Conservation (phyloP, 805 yeast species). For the Myxozyma nipponensis region DNA sequence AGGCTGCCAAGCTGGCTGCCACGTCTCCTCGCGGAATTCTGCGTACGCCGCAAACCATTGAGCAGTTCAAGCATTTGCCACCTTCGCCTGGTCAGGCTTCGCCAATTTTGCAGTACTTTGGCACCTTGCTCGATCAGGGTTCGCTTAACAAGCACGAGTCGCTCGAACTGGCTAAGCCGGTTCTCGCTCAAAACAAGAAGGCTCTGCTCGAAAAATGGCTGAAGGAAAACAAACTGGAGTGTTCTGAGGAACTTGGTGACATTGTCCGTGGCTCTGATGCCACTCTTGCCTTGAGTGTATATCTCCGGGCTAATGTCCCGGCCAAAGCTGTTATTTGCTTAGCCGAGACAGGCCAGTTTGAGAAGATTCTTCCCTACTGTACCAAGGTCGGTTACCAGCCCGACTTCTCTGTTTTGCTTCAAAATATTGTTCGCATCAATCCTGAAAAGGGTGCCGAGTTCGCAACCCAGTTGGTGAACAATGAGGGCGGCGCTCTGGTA, state of each 20-base stretch:
- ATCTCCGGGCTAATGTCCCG: slow-evolving; percentile 75
- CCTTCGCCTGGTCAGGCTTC: slow-evolving; percentile 93
- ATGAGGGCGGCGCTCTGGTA: slow-evolving; percentile 54
- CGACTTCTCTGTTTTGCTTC: slow-evolving; percentile 83
- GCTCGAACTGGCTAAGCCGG: slow-evolving; percentile 91
- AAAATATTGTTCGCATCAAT: slow-evolving; percentile 82
- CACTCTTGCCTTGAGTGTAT: slow-evolving; percentile 84
- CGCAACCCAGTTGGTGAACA: slow-evolving; percentile 77
- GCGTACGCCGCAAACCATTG: slow-evolving; percentile 91
- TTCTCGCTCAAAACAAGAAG: slow-evolving; percentile 89
- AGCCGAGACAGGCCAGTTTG: slow-evolving; percentile 95
- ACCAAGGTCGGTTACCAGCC: slow-evolving; percentile 85
- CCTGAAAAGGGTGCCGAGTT: slow-evolving; percentile 99
- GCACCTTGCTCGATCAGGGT: slow-evolving; percentile 87
- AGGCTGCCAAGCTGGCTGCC: slow-evolving; percentile 97
- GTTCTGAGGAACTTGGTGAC: slow-evolving; percentile 97
- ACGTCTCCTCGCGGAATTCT: slow-evolving; percentile 73
- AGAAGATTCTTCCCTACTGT: slow-evolving; percentile 90
- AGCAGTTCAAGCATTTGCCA: slow-evolving; percentile 83
- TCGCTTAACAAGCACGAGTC: slow-evolving; percentile 89
- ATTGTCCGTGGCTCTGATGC: slow-evolving; percentile 84
- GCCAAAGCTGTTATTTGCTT: slow-evolving; percentile 85
- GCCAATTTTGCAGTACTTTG: slow-evolving; percentile 89
- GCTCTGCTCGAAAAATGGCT: slow-evolving; percentile 94
- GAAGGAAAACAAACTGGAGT: slow-evolving; percentile 87